A percentile compares a stretch with the other conserved stretches of the same genome.
Conservation (phyloP, 2,329 filamentous ascomycete species). For the Monascus ruber region DNA sequence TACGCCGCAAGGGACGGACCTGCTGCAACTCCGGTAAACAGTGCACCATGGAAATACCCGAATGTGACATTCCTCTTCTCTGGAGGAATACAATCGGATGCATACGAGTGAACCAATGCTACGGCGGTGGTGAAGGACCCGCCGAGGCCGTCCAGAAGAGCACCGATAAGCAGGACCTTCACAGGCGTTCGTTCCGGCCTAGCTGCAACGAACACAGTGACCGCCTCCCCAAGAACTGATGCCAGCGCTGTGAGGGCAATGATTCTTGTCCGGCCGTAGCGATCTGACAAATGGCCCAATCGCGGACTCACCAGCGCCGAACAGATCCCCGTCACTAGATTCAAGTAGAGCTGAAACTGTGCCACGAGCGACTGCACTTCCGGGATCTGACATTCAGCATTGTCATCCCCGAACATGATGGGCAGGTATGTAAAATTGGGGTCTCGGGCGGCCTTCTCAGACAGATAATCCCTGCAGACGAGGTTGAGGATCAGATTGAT, state of each 20-base stretch:
- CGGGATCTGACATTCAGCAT: constrained; percentile 68
- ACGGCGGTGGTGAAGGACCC: constrained; percentile 82
- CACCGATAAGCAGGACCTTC: constrained; percentile 66
- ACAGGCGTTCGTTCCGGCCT: constrained; percentile 64
- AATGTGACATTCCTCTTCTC: constrained; percentile 71
- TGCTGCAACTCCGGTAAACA: constrained; percentile 80
- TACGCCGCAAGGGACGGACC: constrained; percentile 75
- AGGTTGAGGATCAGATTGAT: constrained; percentile 76
- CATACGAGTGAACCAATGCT: constrained; percentile 73
- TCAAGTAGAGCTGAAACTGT: constrained; percentile 65
- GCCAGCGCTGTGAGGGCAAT: constrained; percentile 64
- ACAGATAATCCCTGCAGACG: constrained; percentile 73
- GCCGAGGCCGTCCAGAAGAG: constrained; percentile 67
- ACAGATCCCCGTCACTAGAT: constrained; percentile 61
- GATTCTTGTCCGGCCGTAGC: constrained; percentile 66
- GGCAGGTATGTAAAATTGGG: constrained; percentile 52
- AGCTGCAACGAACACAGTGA: constrained; percentile 67
- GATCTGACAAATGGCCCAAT: constrained; percentile 74
- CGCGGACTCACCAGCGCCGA: constrained; percentile 74
- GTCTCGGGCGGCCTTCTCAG: constrained; percentile 50
- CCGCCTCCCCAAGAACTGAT: constrained; percentile 60
- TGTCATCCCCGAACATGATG: constrained; percentile 55
- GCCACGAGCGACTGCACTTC: constrained; percentile 68
- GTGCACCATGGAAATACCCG: constrained; percentile 77
- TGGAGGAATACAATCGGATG: constrained; percentile 75